Conservation (phyloP, 2,329 filamentous ascomycete species). For the Colletotrichum caudatum region DNA sequence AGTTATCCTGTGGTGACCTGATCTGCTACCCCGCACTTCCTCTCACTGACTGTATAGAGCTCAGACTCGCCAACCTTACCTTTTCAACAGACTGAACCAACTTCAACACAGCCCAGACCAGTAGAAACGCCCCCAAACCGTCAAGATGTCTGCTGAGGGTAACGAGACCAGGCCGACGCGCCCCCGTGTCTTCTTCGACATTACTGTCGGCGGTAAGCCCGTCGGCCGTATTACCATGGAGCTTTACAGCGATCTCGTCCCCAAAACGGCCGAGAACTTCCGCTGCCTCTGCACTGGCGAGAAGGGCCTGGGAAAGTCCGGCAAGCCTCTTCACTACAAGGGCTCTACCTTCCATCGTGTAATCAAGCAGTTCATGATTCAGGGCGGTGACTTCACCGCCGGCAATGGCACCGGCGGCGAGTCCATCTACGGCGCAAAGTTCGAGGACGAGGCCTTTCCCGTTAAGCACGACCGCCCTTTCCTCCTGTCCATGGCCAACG, state of each 20-base stretch:
- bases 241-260: constrained; percentile 81
- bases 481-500: constrained; percentile 97
- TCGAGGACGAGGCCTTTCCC: constrained; percentile 95
- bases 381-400: constrained; percentile 96
- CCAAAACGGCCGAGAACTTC: constrained; percentile 98
- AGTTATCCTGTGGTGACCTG: not conserved
- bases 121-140: not conserved
- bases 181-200: constrained; percentile 92
- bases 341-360: constrained; percentile 93
- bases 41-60: not conserved
- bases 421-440: constrained; percentile 97
- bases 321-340: constrained; percentile 93
- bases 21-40: constrained; percentile 9
- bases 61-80: constrained; percentile 1
- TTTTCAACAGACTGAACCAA: not conserved
- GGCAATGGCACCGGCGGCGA: constrained; percentile 96
- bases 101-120: not conserved
- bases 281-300: constrained; percentile 93
- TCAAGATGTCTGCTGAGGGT: constrained; percentile 33
- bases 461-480: constrained; percentile 93
- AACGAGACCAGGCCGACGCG: constrained; percentile 63
- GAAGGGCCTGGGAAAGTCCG: constrained; percentile 84
- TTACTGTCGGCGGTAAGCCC: constrained; percentile 80
- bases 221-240: constrained; percentile 88
- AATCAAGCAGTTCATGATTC: constrained; percentile 99